Evolutionary conservation across 164 flowering plant genomes (phyloP), one percentile per base, ranked within the genome.

Genomic region (Berberis thunbergii): DNA sequence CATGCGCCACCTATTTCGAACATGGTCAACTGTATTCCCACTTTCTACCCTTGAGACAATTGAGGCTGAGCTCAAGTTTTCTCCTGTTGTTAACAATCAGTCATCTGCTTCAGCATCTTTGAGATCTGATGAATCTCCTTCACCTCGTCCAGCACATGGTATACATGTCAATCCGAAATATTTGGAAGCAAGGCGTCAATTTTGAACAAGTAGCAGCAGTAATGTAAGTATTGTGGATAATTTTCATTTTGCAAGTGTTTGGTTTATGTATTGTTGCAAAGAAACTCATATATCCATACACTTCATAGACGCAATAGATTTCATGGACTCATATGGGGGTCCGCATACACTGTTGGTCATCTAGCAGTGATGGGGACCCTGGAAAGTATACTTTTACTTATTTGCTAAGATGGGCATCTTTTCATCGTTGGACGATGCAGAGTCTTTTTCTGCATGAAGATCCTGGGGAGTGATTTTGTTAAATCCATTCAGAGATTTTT

Each of bases 91-190:
- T 53, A 77, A 73, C 49, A 74, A 68, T 54, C 84, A 79, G 64
- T 59, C 92, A 68, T 73, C 91, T 44, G 74, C 71, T 45, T 58
- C 74, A 49, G 59, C 75, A 54, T 60, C 84, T 38, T 58, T 74
- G 69, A 74, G 76, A 61, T 66, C 88, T 67, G 83, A 94, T 69
- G 92, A 87, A 70, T 81, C 96, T 43, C 72, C 67, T 44, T 67
- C 74, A 71, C 87, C 91, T 64, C 86, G 89, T 64, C 91, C 88
- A 57, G 58, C 83, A 57, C 95, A 89, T 80, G 89, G 97, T 72
- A 94, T 95, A 72, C 99, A 95, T 80, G 97, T 95, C 43, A 95
- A 91, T 72, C 97, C 96, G 50, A 86, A 87, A 65, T 95, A 91
- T 57, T 68, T 95, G 78, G 88, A 82, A 76, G 86, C 85, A 71